Base-by-base conservation (phyloP, 352 stramenopile species). In the Globisporangium takayamanum region DNA sequence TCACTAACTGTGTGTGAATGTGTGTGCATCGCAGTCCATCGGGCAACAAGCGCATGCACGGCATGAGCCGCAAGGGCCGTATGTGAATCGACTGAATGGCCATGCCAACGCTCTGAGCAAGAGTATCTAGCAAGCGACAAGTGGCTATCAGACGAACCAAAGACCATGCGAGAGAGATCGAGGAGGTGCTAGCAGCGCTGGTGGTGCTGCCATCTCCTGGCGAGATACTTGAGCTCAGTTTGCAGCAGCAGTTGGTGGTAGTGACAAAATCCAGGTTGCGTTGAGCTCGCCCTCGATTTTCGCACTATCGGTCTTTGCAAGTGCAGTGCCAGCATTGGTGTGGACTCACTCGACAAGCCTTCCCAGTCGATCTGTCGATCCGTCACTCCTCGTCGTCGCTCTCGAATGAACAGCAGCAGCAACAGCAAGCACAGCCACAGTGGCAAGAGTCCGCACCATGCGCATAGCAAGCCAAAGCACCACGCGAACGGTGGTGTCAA, bases 11-110 rank as follows among this genome's bases (percentile, higher is more conserved):
- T 69, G 41, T 55, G 20, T 36, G 28, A 33, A 33, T 33, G 28
- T 22, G 22, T 22, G 25, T 42, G 25, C 1, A 6, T 55, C 25
- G 26, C 26, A 67, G 63, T 22, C 39, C 52, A 50, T 42, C 48
- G 72, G 68, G 64, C 55, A 72, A 63, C 61, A 72, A 84, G 57
- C 76, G 74, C 44, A 62, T 80, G 59, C 73, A 83, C 55, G 66
- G 60, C 41, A 76, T 76, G 63, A 57, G 46, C 22, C 80, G 80
- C 55, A 88, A 88, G 63, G 75, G 78, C 44, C 78, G 80, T n/a
- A 78, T 44, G 51, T 57, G 39, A 53, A 5, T 1, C 6, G 33
- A 39, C 4, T 39, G 6, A 12, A 12, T 39, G 33, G 6, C 33
- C 33, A 12, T 12, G 33, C 2, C 6, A 39, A 12, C 33, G 33